Percentiles rank a stretch among this genome's conserved stretches.
Evolutionary conservation across 257 asterid genomes (phyloP).

Genomic region (Linaria vulgaris): DNA sequence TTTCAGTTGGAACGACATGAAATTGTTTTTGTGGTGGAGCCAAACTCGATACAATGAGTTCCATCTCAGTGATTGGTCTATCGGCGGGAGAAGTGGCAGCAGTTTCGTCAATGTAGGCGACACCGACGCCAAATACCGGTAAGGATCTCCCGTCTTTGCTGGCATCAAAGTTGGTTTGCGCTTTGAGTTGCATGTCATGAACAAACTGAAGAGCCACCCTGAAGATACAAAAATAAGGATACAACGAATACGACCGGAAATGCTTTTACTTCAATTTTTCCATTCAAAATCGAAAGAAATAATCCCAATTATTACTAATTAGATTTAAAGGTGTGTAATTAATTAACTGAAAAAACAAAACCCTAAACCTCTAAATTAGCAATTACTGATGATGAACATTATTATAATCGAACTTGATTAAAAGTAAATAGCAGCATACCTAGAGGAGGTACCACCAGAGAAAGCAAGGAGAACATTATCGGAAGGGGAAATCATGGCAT

Average conservation of each 20-base stretch:
- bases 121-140: conserved; percentile 89
- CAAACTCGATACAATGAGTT: conserved; percentile 48
- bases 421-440: conserved; percentile 34
- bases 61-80: conserved; percentile 55
- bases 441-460: conserved; percentile 91
- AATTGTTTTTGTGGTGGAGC: conserved; percentile 67
- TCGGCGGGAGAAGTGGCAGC: conserved; percentile 30
- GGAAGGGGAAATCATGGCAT: conserved; percentile 80
- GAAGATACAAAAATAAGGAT: conserved; percentile 20
- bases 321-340: too few relatives aligned
- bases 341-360: too few relatives aligned
- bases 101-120: conserved; percentile 72
- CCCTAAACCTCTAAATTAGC: too few relatives aligned
- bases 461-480: conserved; percentile 85
- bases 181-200: conserved; percentile 82
- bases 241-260: too few relatives aligned
- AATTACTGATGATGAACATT: too few relatives aligned
- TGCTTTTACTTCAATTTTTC: too few relatives aligned
- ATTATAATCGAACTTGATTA: too few relatives aligned
- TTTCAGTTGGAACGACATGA: conserved; percentile 54
- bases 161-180: conserved; percentile 84
- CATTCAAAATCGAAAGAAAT: too few relatives aligned
- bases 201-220: conserved; percentile 96
- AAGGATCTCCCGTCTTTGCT: conserved; percentile 62
- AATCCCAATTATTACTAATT: too few relatives aligned